Percentiles rank a stretch among this genome's conserved stretches.
Evolutionary conservation across 306 rosid species (phyloP).

Genomic region (Styphnolobium japonicum): DNA sequence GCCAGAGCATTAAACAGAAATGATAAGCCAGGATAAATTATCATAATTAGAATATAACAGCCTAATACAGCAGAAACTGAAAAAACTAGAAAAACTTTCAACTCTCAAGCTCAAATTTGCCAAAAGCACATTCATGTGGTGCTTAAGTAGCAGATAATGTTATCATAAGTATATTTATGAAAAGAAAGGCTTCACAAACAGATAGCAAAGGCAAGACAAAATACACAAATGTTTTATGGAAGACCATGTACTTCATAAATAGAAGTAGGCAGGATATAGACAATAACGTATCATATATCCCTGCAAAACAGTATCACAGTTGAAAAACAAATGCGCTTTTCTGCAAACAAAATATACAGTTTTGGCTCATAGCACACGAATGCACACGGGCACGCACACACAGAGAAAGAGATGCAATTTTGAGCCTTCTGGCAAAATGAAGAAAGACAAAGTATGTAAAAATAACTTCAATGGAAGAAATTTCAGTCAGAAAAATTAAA

Average conservation of each 20-base stretch:
- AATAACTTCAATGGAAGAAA: neutral
- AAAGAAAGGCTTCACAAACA: neutral
- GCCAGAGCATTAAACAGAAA: slow-evolving; percentile 27
- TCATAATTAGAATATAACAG: neutral
- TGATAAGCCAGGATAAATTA: slow-evolving; percentile 13
- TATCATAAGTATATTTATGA: neutral
- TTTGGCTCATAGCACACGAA: neutral
- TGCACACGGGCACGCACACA: neutral
- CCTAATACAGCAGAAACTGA: slow-evolving; percentile 2
- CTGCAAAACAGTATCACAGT: neutral
- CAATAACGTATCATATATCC: neutral
- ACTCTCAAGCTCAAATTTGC: neutral
- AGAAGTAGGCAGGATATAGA: neutral
- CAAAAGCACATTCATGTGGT: neutral
- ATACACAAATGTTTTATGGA: neutral
- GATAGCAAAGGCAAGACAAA: neutral
- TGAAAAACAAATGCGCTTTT: neutral
- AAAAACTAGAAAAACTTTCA: neutral
- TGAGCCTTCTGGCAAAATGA: neutral
- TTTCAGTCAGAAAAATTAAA: neutral
- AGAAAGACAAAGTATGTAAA: neutral
- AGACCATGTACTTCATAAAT: neutral
- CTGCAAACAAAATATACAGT: neutral
- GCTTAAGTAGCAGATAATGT: neutral
- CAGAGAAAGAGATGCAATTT: neutral